Percentiles rank a stretch among this genome's conserved stretches.
Evolutionary conservation across 2,329 filamentous ascomycete species (phyloP).

Genomic region (Ophiostoma perfectum): DNA sequence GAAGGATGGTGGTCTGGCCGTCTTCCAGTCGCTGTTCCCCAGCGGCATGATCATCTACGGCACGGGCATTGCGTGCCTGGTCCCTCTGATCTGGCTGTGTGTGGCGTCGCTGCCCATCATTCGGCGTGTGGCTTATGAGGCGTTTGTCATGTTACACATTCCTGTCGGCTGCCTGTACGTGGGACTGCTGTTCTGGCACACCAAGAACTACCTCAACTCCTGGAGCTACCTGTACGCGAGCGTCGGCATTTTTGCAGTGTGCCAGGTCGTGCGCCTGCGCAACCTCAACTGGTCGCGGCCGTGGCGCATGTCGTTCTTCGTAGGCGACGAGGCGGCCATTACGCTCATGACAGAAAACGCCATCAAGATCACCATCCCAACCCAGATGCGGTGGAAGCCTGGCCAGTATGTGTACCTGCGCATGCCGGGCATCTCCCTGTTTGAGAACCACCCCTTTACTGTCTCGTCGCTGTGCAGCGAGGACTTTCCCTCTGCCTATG

Average conservation of each 20-base stretch:
- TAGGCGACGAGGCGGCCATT: conserved; percentile 86
- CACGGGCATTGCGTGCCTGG: conserved; percentile 74
- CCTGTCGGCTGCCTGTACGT: conserved; percentile 77
- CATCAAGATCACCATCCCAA: conserved; percentile 93
- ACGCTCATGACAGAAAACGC: conserved; percentile 87
- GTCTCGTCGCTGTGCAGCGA: conserved; percentile 89
- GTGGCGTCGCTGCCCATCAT: conserved; percentile 76
- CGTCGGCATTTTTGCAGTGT: conserved; percentile 69
- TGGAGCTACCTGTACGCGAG: conserved; percentile 87
- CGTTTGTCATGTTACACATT: conserved; percentile 77
- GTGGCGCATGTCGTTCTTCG: conserved; percentile 72
- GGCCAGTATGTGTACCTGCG: conserved; percentile 93
- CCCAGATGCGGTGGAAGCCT: conserved; percentile 85
- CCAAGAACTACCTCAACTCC: conserved; percentile 82
- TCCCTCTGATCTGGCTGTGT: conserved; percentile 76
- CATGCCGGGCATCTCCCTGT: conserved; percentile 84
- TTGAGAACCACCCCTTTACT: conserved; percentile 94
- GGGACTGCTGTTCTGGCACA: conserved; percentile 90
- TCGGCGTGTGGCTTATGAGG: conserved; percentile 72
- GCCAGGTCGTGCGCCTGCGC: conserved; percentile 68
- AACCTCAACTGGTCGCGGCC: conserved; percentile 89
- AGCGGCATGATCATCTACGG: conserved; percentile 69
- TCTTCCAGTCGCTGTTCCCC: conserved; percentile 66
- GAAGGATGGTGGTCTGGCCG: conserved; percentile 66
- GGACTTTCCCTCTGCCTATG: conserved; percentile 88